phyloP scores from a whole-genome alignment of 371 early-diverging fungal species.

The Mucor circinelloides region DNA sequence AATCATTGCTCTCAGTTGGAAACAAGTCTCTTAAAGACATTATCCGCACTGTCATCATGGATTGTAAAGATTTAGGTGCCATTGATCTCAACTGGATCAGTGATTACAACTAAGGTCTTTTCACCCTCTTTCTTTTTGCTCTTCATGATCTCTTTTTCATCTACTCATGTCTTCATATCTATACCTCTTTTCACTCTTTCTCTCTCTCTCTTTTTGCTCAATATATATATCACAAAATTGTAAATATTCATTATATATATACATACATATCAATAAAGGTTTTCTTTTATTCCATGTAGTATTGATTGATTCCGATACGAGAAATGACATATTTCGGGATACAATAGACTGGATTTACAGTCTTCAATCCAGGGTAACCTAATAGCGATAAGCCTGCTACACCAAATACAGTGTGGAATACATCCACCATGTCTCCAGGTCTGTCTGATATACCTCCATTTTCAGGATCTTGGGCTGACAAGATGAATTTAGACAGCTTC shows the following conservation, averaged over 20 bases:
- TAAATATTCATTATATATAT: background rate
- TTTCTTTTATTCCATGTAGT: background rate
- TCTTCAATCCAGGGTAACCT: constrained; percentile 72
- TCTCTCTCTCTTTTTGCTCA: background rate
- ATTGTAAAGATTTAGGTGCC: constrained; percentile 37
- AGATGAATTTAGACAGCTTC: constrained; percentile 80
- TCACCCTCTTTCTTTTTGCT: background rate
- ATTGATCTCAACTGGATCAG: constrained; percentile 38
- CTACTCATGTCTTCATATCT: background rate
- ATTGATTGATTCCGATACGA: background rate
- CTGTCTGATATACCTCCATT: constrained; percentile 97
- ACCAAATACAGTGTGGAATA: constrained; percentile 98
- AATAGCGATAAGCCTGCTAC: constrained; percentile 89
- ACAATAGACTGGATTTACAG: constrained; percentile 92
- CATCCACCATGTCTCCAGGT: constrained; percentile 91
- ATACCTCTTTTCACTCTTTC: constrained; percentile 1
- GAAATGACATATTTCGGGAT: constrained; percentile 77
- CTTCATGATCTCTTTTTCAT: background rate
- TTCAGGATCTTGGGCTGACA: constrained; percentile 85
- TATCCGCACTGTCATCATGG: constrained; percentile 31
- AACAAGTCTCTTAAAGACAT: constrained; percentile 24
- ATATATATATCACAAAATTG: background rate
- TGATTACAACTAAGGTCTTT: constrained; percentile 2
- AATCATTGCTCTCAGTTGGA: background rate
- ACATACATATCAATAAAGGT: background rate